Conservation (phyloP, 1,284 basidiomycete genomes). For the Ganoderma sp. region DNA sequence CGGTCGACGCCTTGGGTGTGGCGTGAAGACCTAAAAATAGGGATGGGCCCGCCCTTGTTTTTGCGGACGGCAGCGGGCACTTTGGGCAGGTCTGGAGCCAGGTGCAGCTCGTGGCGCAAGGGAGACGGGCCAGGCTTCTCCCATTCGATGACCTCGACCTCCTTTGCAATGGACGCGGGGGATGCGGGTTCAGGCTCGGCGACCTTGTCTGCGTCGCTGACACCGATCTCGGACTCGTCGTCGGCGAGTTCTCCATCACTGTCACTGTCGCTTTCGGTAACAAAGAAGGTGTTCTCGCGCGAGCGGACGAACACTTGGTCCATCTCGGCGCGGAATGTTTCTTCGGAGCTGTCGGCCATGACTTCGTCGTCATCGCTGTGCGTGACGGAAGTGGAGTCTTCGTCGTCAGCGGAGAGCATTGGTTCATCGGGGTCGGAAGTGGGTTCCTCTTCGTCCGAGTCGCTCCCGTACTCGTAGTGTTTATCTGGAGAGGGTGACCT, state of each 20-base stretch:
- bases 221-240: conserved; percentile 1
- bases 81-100: not conserved
- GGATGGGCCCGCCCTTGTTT: not conserved
- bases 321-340: conserved; percentile 8
- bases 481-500: not conserved
- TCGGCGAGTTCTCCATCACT: not conserved
- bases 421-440: not conserved
- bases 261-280: not conserved
- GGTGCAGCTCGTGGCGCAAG: not conserved
- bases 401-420: not conserved
- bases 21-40: not conserved
- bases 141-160: not conserved
- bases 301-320: not conserved
- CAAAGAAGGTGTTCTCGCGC: not conserved
- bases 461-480: conserved; percentile 3
- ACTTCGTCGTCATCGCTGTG: not conserved
- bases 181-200: no score
- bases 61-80: not conserved
- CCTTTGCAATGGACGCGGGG: no score
- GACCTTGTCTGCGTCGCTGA: not conserved
- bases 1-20: not conserved
- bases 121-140: conserved; percentile 8
- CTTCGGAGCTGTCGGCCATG: conserved; percentile 5
- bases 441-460: conserved; percentile 1
- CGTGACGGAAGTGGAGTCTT: not conserved